Conservation (phyloP, 2,329 filamentous ascomycete genomes). For the Pseudogymnoascus sp. region DNA sequence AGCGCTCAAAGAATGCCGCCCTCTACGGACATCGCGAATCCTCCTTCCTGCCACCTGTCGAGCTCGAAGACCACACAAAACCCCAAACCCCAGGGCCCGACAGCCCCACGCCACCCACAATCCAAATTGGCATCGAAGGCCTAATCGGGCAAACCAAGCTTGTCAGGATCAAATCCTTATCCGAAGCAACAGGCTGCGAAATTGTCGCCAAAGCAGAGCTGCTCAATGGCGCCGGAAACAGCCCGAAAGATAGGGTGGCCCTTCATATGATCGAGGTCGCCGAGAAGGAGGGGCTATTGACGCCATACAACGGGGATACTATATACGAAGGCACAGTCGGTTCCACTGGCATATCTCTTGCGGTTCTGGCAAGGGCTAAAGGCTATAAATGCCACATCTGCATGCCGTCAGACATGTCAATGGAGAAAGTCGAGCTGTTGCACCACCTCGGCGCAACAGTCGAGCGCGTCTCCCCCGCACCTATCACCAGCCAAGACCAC, state of each 20-base stretch:
- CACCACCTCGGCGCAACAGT: slow-evolving; percentile 87
- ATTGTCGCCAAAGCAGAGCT: slow-evolving; percentile 96
- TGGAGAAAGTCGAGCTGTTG: slow-evolving; percentile 84
- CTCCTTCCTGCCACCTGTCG: slow-evolving; percentile 35
- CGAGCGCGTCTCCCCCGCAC: slow-evolving; percentile 81
- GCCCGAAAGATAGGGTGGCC: slow-evolving; percentile 91
- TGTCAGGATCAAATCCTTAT: slow-evolving; percentile 77
- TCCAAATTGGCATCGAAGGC: slow-evolving; percentile 77
- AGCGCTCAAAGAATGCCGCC: slow-evolving; percentile 23
- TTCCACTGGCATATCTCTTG: slow-evolving; percentile 91
- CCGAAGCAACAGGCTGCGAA: slow-evolving; percentile 76
- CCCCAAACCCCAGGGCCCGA: slow-evolving; percentile 22
- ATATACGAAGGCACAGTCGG: slow-evolving; percentile 98
- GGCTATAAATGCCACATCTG: slow-evolving; percentile 94
- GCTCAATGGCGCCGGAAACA: slow-evolving; percentile 88
- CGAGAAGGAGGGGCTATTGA: slow-evolving; percentile 69
- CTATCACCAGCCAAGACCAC: slow-evolving; percentile 87
- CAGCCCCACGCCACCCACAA: slow-evolving; percentile 27
- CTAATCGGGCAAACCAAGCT: slow-evolving; percentile 92
- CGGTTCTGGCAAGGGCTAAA: slow-evolving; percentile 76
- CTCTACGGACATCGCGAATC: slow-evolving; percentile 14
- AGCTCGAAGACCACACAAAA: slow-evolving; percentile 51
- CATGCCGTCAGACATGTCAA: slow-evolving; percentile 88
- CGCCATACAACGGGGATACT: slow-evolving; percentile 77
- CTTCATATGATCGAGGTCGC: slow-evolving; percentile 81